Evolutionary conservation across 176 grass and related monocot species (phyloP).

Genomic region (Rhipidocladum racemiflorum): DNA sequence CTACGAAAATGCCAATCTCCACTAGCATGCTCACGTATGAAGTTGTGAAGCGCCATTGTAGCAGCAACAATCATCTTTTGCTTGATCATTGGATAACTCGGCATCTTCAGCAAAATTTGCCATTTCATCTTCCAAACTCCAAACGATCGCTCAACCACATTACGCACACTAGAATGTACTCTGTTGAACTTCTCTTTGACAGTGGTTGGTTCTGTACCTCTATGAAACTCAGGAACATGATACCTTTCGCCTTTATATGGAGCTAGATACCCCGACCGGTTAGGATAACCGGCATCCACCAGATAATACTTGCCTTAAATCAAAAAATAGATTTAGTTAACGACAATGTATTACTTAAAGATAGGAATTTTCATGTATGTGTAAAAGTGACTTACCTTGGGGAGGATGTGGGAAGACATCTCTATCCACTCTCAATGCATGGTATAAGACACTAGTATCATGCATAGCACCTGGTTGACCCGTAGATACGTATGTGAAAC

Average conservation of each 20-base stretch:
- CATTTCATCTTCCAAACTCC: neutral
- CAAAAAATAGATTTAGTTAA: no score
- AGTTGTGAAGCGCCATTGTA: neutral
- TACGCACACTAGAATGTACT: no score
- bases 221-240: neutral
- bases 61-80: no score
- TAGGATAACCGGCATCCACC: neutral
- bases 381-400: no score
- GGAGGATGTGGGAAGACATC: no score
- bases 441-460: neutral
- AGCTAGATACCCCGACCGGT: neutral
- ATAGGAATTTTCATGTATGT: no score
- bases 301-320: neutral
- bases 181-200: neutral
- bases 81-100: neutral
- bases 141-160: neutral
- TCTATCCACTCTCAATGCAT: neutral
- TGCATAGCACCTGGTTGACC: neutral
- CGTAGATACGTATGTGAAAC: neutral
- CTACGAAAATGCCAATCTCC: neutral
- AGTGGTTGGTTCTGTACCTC: no score
- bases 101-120: neutral
- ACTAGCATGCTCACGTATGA: neutral
- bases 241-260: neutral
- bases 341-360: no score